Evolutionary conservation across 345 rosid genomes (phyloP).

Genomic region (Lepidium africanum): DNA sequence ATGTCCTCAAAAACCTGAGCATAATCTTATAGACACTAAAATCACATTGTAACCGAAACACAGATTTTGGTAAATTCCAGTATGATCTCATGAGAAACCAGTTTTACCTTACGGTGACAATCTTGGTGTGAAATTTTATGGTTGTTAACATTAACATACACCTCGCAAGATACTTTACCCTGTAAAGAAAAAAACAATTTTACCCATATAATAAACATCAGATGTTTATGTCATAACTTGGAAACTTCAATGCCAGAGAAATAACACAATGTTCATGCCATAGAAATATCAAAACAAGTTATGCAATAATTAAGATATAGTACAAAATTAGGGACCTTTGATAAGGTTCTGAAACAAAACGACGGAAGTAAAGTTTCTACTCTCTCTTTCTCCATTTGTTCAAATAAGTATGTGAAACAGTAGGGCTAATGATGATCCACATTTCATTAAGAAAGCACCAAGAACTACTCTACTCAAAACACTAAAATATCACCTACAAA

Average conservation of each 20-base stretch:
- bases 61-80: not conserved
- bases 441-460: not conserved
- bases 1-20: not conserved
- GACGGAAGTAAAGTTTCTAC: too few relatives aligned
- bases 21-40: not conserved
- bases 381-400: not conserved
- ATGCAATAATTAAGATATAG: not conserved
- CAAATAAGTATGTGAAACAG: not conserved
- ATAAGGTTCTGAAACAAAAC: too few relatives aligned
- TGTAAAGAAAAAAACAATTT: conserved; percentile 22
- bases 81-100: not conserved
- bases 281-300: not conserved
- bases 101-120: conserved; percentile 57
- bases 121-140: conserved; percentile 58
- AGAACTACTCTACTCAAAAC: not conserved
- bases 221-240: not conserved
- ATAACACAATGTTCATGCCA: not conserved
- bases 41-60: not conserved
- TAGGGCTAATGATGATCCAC: not conserved
- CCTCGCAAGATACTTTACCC: conserved; percentile 70
- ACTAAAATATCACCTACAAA: not conserved
- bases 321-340: not conserved
- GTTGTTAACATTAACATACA: conserved; percentile 49
- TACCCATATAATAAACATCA: not conserved
- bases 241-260: not conserved